A percentile compares a stretch with the other conserved stretches of the same genome.
These are phyloP conservation scores for Zygoascus ofunaensis DNA, from an alignment of 805 yeast genomes.

Conservation along the genomic window DNA sequence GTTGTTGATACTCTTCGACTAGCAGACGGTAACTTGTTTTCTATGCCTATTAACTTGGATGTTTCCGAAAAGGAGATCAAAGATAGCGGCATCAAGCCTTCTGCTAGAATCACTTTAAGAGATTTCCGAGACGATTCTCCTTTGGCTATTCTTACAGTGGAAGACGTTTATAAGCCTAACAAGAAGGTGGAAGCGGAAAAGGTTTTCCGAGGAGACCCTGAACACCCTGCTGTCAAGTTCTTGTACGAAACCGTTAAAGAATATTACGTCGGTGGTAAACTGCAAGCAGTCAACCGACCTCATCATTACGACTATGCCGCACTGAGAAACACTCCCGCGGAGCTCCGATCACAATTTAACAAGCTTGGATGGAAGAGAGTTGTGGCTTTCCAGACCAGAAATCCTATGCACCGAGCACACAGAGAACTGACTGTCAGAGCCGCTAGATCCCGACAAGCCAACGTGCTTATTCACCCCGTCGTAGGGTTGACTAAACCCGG, in stretches of 20 bases:
- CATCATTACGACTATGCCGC: slow-evolving; percentile 86
- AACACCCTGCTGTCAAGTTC: slow-evolving; percentile 85
- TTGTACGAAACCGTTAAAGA: slow-evolving; percentile 69
- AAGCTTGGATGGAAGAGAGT: slow-evolving; percentile 78
- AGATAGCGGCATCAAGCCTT: slow-evolving; percentile 33
- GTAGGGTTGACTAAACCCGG: slow-evolving; percentile 97
- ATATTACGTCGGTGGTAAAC: slow-evolving; percentile 75
- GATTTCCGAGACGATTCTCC: slow-evolving; percentile 76
- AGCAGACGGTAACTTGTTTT: slow-evolving; percentile 70
- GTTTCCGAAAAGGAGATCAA: slow-evolving; percentile 46
- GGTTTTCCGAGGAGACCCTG: slow-evolving; percentile 94
- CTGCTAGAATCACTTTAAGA: slow-evolving; percentile 60
- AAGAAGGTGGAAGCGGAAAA: slow-evolving; percentile 70
- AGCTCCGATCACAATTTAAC: slow-evolving; percentile 74
- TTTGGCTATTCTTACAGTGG: slow-evolving; percentile 72
- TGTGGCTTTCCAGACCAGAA: slow-evolving; percentile 96
- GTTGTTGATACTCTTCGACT: slow-evolving; percentile 64
- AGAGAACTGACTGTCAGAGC: slow-evolving; percentile 94
- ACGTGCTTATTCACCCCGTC: slow-evolving; percentile 88
- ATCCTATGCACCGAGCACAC: slow-evolving; percentile 98
- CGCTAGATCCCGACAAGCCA: slow-evolving; percentile 83
- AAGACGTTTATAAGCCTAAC: slow-evolving; percentile 73
- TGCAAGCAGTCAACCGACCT: slow-evolving; percentile 78
- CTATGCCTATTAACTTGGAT: slow-evolving; percentile 88
- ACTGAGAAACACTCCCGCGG: slow-evolving; percentile 81